Conservation (phyloP, 345 rosid species). For the Salix koriyanagi region DNA sequence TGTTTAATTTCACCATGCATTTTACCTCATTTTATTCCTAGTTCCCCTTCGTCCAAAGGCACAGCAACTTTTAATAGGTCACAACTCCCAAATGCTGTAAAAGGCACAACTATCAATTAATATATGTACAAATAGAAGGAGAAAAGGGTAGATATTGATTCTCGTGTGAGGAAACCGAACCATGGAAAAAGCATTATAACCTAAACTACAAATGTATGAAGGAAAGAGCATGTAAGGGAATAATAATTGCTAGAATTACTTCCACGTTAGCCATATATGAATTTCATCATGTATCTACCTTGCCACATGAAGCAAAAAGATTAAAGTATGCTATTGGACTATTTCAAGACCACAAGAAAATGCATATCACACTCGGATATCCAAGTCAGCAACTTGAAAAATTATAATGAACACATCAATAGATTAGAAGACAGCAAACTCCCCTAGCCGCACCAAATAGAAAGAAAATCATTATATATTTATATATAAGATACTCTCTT, state of each 20-base stretch:
- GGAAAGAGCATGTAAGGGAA: not conserved
- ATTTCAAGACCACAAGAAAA: no score
- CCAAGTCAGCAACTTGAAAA: no score
- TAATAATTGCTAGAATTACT: not conserved
- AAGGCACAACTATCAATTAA: slow-evolving; percentile 5
- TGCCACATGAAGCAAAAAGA: no score
- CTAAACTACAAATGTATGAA: not conserved
- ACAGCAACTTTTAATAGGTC: not conserved
- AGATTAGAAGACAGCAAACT: no score
- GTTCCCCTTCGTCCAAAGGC: slow-evolving; percentile 17
- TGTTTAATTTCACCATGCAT: slow-evolving; percentile 23
- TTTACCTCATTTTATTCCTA: slow-evolving; percentile 18
- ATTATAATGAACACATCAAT: no score
- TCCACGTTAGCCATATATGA: not conserved
- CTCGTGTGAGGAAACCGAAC: not conserved
- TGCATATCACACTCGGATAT: no score
- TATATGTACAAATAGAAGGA: not conserved
- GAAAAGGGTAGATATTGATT: not conserved
- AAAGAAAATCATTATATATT: no score
- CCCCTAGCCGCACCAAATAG: no score
- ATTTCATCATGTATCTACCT: no score
- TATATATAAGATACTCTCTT: no score
- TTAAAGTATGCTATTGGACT: no score
- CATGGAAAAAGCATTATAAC: not conserved
- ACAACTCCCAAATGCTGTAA: not conserved